Conservation (phyloP, 83 land plant species). For the Picea abies region DNA sequence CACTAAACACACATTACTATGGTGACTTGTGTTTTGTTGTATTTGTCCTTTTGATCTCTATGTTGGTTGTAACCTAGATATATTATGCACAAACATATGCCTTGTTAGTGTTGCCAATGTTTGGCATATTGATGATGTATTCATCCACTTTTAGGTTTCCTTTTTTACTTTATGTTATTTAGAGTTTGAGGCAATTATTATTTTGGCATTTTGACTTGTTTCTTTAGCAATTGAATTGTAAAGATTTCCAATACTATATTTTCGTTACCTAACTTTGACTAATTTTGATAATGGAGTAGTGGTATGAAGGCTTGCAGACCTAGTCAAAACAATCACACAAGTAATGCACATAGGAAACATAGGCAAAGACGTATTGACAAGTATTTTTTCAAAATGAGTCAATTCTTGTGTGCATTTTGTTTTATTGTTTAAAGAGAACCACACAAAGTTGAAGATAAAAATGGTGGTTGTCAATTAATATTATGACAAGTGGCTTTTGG, state of each 20-base stretch:
- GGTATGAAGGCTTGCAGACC: conserved; percentile 21
- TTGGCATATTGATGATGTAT: conserved; percentile 19
- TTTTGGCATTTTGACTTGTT: neutral
- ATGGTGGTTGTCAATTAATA: neutral
- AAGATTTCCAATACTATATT: neutral
- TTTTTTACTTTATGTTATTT: neutral
- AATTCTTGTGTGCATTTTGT: neutral
- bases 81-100: conserved; percentile 41
- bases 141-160: conserved; percentile 25
- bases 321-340: conserved; percentile 4
- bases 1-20: neutral
- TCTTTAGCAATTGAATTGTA: neutral
- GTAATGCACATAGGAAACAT: conserved; percentile 19
- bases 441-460: neutral
- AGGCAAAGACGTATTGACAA: conserved; percentile 40
- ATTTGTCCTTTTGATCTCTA: neutral
- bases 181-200: neutral
- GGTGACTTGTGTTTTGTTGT: neutral
- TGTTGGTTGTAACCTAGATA: neutral
- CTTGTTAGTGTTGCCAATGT: conserved; percentile 46
- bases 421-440: neutral
- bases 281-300: neutral
- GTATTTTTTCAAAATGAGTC: neutral
- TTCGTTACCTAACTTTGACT: neutral
- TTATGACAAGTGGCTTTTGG: neutral